Conservation (phyloP, 768 basidiomycete genomes). For the Kwoniella pini region DNA sequence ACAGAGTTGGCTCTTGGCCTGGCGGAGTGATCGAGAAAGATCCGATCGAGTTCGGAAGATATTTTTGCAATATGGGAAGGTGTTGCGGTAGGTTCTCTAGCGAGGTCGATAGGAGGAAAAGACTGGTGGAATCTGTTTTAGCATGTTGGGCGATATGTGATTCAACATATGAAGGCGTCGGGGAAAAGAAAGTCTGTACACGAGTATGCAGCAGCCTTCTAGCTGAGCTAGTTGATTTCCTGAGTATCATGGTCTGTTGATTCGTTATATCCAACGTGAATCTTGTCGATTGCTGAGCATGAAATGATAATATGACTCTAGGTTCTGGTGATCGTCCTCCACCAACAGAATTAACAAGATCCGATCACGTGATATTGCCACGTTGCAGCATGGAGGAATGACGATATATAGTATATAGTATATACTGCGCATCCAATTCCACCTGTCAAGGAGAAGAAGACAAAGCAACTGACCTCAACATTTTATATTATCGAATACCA, state of each 20-base stretch:
- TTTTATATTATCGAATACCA: no score
- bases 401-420: no score
- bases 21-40: conserved; percentile 32
- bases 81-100: conserved; percentile 2
- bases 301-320: no score
- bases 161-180: conserved; percentile 22
- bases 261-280: no score
- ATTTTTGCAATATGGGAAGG: conserved; percentile 19
- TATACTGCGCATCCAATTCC: no score
- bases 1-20: conserved; percentile 12
- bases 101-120: conserved; percentile 40
- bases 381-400: no score
- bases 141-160: conserved; percentile 13
- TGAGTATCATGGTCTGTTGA: background rate
- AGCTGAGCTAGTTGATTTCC: background rate
- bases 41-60: conserved; percentile 29
- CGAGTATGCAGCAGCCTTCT: conserved; percentile 5
- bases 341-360: no score
- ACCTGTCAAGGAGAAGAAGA: no score
- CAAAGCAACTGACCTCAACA: no score
- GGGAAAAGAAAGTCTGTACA: conserved; percentile 35
- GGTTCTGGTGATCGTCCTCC: no score
- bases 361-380: no score
- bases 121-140: conserved; percentile 1
- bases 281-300: no score